Conservation (phyloP, 805 yeast genomes). For the Ogataea pini region DNA sequence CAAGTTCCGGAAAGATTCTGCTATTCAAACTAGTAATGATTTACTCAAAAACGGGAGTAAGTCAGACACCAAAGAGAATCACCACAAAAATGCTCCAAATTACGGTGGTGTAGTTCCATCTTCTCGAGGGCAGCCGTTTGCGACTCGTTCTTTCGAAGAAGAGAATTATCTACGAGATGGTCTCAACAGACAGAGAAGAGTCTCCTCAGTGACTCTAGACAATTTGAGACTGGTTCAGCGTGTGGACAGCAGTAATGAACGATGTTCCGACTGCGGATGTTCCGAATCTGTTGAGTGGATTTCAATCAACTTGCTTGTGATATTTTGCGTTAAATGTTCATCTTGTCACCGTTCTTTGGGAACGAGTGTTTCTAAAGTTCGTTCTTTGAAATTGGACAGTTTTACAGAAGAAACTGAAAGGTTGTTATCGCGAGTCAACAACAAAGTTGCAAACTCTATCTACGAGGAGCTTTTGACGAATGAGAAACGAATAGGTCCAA, state of each 20-base stretch:
- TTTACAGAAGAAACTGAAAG: conserved; percentile 60
- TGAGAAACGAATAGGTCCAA: conserved; percentile 33
- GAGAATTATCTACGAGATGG: not conserved
- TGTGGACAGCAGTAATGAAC: conserved; percentile 53
- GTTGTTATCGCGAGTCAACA: conserved; percentile 54
- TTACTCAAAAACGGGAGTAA: not conserved
- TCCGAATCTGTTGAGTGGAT: conserved; percentile 79
- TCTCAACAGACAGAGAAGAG: conserved; percentile 27
- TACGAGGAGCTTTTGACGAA: conserved; percentile 49
- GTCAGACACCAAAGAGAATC: not conserved
- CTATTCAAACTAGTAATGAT: not conserved
- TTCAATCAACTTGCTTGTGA: conserved; percentile 68
- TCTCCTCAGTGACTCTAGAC: conserved; percentile 37
- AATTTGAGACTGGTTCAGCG: conserved; percentile 41
- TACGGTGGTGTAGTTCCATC: conserved; percentile 1
- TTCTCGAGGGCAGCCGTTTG: not conserved
- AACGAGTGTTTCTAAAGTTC: conserved; percentile 73
- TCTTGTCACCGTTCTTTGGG: conserved; percentile 89
- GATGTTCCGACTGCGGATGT: conserved; percentile 81
- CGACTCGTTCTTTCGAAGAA: not conserved
- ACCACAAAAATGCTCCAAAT: not conserved
- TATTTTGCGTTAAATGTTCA: conserved; percentile 82
- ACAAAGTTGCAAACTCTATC: conserved; percentile 54
- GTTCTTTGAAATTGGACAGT: conserved; percentile 76
- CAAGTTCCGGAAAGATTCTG: conserved; percentile 20